These are phyloP conservation scores for Colletotrichum godetiae DNA, from an alignment of 2,329 filamentous ascomycete genomes.

Conservation along the genomic window DNA sequence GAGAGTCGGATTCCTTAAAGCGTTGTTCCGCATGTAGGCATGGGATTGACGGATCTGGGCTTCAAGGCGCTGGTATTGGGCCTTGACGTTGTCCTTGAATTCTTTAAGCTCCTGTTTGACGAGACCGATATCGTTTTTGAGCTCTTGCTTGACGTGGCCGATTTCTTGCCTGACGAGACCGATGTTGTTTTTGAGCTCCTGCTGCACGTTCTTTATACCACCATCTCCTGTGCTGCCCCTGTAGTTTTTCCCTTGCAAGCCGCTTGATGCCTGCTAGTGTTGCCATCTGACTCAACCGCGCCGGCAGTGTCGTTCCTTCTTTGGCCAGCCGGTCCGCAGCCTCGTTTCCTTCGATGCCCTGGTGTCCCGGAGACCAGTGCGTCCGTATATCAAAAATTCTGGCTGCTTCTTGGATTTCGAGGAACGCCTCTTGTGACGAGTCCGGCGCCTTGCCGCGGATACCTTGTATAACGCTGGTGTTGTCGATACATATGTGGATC, in stretches of 20 bases:
- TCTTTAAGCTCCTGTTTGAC: not conserved
- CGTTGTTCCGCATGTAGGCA: conserved; percentile 5
- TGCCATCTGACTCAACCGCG: not conserved
- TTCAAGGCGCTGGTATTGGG: not conserved
- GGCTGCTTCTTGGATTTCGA: too few species aligned
- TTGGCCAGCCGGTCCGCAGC: not conserved
- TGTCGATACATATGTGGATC: too few species aligned
- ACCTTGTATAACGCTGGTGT: too few species aligned
- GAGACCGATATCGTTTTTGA: not conserved
- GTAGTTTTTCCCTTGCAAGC: not conserved
- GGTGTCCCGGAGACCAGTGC: too few species aligned
- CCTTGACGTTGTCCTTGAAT: not conserved
- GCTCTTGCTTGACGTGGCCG: not conserved
- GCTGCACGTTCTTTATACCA: too few species aligned
- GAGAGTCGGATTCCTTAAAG: conserved; percentile 8
- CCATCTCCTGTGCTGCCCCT: too few species aligned
- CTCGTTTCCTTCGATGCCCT: not conserved
- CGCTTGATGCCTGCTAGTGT: not conserved
- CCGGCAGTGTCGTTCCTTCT: not conserved
- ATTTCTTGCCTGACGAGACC: too few species aligned
- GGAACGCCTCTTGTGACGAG: too few species aligned
- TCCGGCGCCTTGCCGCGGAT: too few species aligned
- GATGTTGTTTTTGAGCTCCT: too few species aligned
- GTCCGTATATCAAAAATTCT: too few species aligned
- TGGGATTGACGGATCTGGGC: not conserved